Base-by-base conservation (phyloP, 116 monocot genomes). In the Posidonia oceanica region DNA sequence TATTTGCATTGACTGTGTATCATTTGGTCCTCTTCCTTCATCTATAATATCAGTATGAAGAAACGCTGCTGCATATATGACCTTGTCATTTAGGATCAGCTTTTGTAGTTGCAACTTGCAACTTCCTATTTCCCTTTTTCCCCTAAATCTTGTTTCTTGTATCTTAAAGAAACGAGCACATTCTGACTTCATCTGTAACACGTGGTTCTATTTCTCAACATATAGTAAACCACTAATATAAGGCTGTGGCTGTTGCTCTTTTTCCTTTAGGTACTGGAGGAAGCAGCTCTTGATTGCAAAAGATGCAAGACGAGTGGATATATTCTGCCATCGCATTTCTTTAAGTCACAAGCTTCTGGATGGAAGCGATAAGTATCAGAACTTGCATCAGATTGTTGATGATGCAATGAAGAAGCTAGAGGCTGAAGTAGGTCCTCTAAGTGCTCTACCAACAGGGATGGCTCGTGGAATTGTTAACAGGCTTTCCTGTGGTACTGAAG, bases 401-500 rank as follows among this genome's bases (percentile, higher is more conserved):
- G 54, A 61, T 29, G 87, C 81, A 57, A 72, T 70, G 72, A 87
- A 76, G 74, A 90, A 94, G 54, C 73, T 94, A 66, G 94, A 87
- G 71, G 72, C 74, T 18, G 93, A 94, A 66, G 74, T 94, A 71
- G 93, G 93, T 36, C 85, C 83, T 44, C 53, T 94, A 18, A 74
- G 66, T 72, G 79, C 41, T 42, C 54, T 80, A 8, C 77, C 87
- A 52, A 39, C 38, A 37, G 85, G 77, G 44, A 81, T 94, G 81
- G 76, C 72, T 0, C 89, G 89, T 36, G 86, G 93, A 14, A 84
- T 89, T 56, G 93, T 94, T 20, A 89, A 87, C 66, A 77, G 93
- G 23, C 86, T 94, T 10, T 77, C 82, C 62, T 83, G 72, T 67
- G 93, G 87, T 36, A 75, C 75, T 8, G 90, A 94, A 81, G 83